Evolutionary conservation across 2,329 filamentous ascomycete genomes (phyloP), one percentile per base, ranked within the genome.

Genomic region (Alternaria brassicae): DNA sequence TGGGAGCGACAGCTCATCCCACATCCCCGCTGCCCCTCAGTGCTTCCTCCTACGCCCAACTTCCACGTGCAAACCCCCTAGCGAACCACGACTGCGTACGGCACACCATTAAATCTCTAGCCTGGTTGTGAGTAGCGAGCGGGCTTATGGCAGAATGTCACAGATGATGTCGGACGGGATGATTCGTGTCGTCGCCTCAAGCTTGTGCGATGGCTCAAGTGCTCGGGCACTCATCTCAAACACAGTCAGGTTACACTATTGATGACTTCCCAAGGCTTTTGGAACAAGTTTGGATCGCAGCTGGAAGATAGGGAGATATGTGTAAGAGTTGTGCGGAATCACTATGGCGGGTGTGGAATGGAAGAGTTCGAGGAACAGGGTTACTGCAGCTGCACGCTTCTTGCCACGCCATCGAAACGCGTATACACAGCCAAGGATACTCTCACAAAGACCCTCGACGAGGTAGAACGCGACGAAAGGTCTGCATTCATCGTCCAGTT

Each of bases 401-500:
- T 59, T 8, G 42, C 61, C 10, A 53, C 36, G 27, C 37, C n/a
- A 42, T 8, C 19, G 27, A 37, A 15, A 10, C 10, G 25, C 6
- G 23, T 27, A n/a, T 40, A 21, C 12, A 2, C 15, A 15, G 40
- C 2, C 10, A 21, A 7, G 3, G 9, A 7, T 1, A 42, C 13
- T 9, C 25, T 12, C 1, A 3, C 10, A 3, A 28, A 28, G 41
- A 3, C 15, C 13, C 21, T 2, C 4, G 9, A 12, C 3, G 12
- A 15, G 13, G 13, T 17, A 3, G 13, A 19, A 10, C 4, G 27
- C 4, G 23, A n/a, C 15, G 39, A 36, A 53, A 37, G 3, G n/a
- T 17, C n/a, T 25, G 10, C 41, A 7, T 23, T 56, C 10, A 66
- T 77, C 6, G 50, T 75, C 6, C 74, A 77, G 50, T 37, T 77